Base-by-base conservation (phyloP, 331 rosid genomes). In the Spiraea crenata region DNA sequence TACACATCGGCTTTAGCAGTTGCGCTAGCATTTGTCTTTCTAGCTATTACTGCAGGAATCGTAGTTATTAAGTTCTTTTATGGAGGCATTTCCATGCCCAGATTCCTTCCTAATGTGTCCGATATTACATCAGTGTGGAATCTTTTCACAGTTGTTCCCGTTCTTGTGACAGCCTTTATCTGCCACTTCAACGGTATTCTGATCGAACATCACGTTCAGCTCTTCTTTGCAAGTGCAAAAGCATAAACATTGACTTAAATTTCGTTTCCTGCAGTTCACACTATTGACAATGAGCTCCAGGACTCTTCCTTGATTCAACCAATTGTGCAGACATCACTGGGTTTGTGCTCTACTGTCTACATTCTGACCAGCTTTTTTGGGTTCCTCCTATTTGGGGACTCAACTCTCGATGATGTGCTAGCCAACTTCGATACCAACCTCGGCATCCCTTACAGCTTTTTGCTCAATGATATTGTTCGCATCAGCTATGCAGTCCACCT, bases 131-230 rank as follows among this genome's bases (percentile, higher is more conserved):
- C 95, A 3, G 49, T 80, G 46, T 86, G 88, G 89, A 84, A 81
- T 73, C 89, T 89, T 70, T 86, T 86, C 69, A 89, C 95, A 3
- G 88, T 82, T 75, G 83, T 82, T 71, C 95, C 95, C n/a, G 85
- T 89, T 73, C 81, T 89, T 75, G 95, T 89, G 69, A 89, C 91
- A 4, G 89, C 91, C 45, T 89, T 86, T 68, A 89, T 89, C 74
- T 89, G 95, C 74, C 91, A 89, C 72, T 89, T 44, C 76, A 89
- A 89, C 65, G 89, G 95, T 86, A 84, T 54, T 58, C 17, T 68
- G 61, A 55, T 70, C 61, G 39, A 54, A 2, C 46, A 67, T 44
- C 19, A 46, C 15, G 9, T 37, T 14, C 44, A 25, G 1, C 64
- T 52, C 4, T 44, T 76, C 5, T 39, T 48, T 62, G 57, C 47